phyloP scores from a whole-genome alignment of 495 filamentous ascomycete species.

The Jackrogersella multiformis region DNA sequence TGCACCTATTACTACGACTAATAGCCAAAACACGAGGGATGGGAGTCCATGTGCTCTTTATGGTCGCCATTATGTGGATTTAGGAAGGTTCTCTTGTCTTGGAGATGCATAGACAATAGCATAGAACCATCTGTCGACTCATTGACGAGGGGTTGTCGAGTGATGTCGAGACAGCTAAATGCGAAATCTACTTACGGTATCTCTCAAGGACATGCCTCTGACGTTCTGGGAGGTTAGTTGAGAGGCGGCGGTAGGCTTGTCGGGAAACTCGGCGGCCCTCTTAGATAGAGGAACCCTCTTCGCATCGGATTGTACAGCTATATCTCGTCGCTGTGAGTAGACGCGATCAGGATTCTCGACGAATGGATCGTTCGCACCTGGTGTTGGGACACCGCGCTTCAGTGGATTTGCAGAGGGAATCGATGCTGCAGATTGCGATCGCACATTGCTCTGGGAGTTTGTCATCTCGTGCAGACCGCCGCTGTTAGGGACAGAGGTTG shows the following conservation, averaged over 20 bases:
- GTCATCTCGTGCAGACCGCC: conserved; percentile 54
- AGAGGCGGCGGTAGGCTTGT: conserved; percentile 36
- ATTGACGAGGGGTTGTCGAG: background rate
- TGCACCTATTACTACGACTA: background rate
- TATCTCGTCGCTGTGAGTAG: conserved; percentile 34
- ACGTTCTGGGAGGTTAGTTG: conserved; percentile 24
- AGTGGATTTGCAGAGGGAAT: conserved; percentile 54
- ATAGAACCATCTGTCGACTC: background rate
- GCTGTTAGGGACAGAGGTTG: conserved; percentile 15
- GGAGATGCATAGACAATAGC: background rate
- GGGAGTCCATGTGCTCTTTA: background rate
- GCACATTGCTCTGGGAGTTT: conserved; percentile 73
- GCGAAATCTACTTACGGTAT: conserved; percentile 33
- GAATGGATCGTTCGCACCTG: conserved; percentile 45
- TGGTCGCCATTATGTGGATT: background rate
- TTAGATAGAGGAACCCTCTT: conserved; percentile 69
- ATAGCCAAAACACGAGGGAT: background rate
- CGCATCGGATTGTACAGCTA: conserved; percentile 59
- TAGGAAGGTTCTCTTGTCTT: conserved; percentile 15
- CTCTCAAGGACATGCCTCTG: conserved; percentile 34
- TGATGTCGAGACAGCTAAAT: background rate
- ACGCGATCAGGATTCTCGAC: background rate
- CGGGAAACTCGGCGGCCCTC: conserved; percentile 60
- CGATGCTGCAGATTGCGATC: conserved; percentile 61
- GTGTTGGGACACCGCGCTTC: conserved; percentile 50